Evolutionary conservation across 805 yeast genomes (phyloP), one percentile per base, ranked within the genome.

Genomic region (Yarrowia divulgata): DNA sequence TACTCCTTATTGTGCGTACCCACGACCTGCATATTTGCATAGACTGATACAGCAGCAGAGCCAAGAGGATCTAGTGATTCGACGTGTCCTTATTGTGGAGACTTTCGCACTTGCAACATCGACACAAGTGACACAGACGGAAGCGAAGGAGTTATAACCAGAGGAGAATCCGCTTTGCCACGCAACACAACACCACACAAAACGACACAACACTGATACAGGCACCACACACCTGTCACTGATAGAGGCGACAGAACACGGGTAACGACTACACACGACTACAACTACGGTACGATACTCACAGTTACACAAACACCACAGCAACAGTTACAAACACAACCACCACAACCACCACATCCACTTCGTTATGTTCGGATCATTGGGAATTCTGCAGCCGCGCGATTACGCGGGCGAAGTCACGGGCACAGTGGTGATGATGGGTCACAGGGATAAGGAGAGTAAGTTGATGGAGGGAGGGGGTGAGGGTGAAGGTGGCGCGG

Each of bases 301-400:
- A 40, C 43, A 14, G 13, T 6, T 16, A 40, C 43, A 40, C 43
- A 40, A 14, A 8, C 37, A 34, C 37, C 2, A 34, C 37, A 5
- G 35, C 42, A 39, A 8, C 16, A 16, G 12, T 19, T 4, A 12
- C 50, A 16, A 10, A 14, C 35, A 29, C 54, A 19, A 12, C 46
- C 39, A 40, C 32, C 8, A 10, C 19, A 6, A 18, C 18, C 45
- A 13, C 14, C 37, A 18, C 7, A n/a, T 7, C 16, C 49, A n/a
- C n/a, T n/a, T n/a, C n/a, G n/a, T n/a, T n/a, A 58, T 60, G 66
- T 60, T 43, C 14, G 66, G 66, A 18, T 60, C 66, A 16, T 73
- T 83, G 42, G 83, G 85, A 66, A 80, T 84, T 58, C 74, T 76
- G 70, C 82, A 84, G 73, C 85, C 87, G 8, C 48, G 32, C 10